Base-by-base conservation (phyloP, 805 yeast species). In the Nakazawaea ernobii region DNA sequence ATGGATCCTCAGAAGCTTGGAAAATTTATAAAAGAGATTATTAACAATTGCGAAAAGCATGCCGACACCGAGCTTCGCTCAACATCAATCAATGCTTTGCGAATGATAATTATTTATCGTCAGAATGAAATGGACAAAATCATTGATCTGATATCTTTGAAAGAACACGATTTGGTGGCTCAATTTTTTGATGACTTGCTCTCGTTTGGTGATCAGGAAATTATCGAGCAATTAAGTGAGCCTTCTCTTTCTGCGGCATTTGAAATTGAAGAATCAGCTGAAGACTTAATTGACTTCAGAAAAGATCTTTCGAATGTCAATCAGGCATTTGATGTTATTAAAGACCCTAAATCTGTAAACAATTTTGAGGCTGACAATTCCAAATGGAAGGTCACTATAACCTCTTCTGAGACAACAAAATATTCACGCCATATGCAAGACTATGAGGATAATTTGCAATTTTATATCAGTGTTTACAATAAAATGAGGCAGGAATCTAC, bases 351-450 rank as follows among this genome's bases (percentile, higher is more conserved):
- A 35, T 4, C 39, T 26, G 45, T 45, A 17, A n/a, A 20, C 11
- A 9, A 45, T 57, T 59, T 59, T 55, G 32, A 58, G 57, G 59
- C 56, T 39, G 73, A 67, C 45, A 56, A 61, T 50, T 59, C 26
- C 49, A 67, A 60, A 45, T 71, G 59, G 63, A 67, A 52, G 55
- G 65, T 51, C 55, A 67, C 58, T 55, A 67, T 79, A 2, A 59
- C 70, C 8, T 59, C 69, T 2, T 63, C 69, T 1, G 87, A 82
- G 54, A 59, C 71, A 4, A 67, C 73, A 39, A 75, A 73, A 49
- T 71, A 67, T 49, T 71, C 75, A 49, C 69, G 89, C 30, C 72
- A 75, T 44, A 57, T 71, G 2, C 90, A 84, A 55, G 96, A 87
- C 60, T 74, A 71, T 49, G 77, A 74, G 43, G 94, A 84, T 54